Evolutionary conservation across 345 rosid species (phyloP), one percentile per base, ranked within the genome.

Genomic region (Xanthoceras sorbifolium): DNA sequence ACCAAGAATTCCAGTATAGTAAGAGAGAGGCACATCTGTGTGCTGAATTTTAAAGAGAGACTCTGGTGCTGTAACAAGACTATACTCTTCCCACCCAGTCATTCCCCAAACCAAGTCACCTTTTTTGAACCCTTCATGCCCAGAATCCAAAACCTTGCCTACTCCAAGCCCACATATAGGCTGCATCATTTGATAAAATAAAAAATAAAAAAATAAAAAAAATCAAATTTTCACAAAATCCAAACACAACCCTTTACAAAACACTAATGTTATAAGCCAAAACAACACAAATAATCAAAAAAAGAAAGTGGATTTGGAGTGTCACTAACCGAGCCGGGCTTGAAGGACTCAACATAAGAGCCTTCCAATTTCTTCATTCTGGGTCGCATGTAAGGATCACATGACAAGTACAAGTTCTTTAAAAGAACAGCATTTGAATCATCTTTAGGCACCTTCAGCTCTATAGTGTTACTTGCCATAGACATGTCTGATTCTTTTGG

Each of bases 1-100:
- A 89, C 90, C 92, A 64, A 92, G 85, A 69, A 92, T 85, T 62
- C 97, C 97, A 32, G 83, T 80, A 59, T 92, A 85, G 79, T 88
- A 88, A 67, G 97, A 88, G 26, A 87, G 84, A 0, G 93, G 97
- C 26, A 92, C 77, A 78, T 87, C 82, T 1, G 86, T 80, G 17
- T 81, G 60, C 0, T 84, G 81, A 54, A 88, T 90, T 80, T 91
- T 91, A 29, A 84, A 77, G 57, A 85, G 80, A 40, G 62, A 38
- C 1, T 76, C 50, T 2, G 83, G 81, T 9, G 86, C 71, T 9
- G 80, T 80, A n/a, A n/a, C n/a, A n/a, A n/a, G n/a, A n/a, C n/a
- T n/a, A n/a, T n/a, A n/a, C n/a, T n/a, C n/a, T n/a, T n/a, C n/a
- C n/a, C n/a, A n/a, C n/a, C n/a, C n/a, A n/a, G n/a, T n/a, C n/a